phyloP scores from a whole-genome alignment of 148 eudicot species.

The Rhododendron ovatum region DNA sequence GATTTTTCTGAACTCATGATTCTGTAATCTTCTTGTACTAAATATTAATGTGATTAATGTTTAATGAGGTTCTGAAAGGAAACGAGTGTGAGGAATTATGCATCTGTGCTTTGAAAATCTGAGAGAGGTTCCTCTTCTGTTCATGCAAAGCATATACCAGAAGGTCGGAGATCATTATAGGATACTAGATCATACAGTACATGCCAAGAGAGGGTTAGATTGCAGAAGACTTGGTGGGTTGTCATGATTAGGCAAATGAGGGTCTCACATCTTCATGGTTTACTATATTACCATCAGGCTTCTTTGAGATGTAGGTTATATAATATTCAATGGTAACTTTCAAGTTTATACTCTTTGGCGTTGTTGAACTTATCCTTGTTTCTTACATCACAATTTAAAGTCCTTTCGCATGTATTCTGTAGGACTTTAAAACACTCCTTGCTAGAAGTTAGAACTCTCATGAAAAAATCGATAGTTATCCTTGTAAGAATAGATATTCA shows the following conservation, averaged over 20 bases:
- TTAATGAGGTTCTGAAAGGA: not conserved
- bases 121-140: not conserved
- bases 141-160: not conserved
- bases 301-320: not conserved
- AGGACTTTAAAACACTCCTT: not conserved
- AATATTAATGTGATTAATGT: not conserved
- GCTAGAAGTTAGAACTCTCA: not conserved
- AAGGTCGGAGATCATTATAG: not conserved
- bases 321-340: not conserved
- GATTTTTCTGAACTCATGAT: conserved; percentile 11
- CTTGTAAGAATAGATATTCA: not conserved
- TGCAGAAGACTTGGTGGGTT: not conserved
- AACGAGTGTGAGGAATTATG: not conserved
- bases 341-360: not conserved
- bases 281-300: not conserved
- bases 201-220: not conserved
- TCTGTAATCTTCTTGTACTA: not conserved
- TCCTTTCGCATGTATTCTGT: not conserved
- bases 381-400: not conserved
- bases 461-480: not conserved
- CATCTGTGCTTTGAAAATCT: not conserved
- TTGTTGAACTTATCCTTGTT: not conserved
- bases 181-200: not conserved
- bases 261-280: not conserved
- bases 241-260: not conserved